Base-by-base conservation (phyloP, 1,284 basidiomycete species). In the Porogramme epimiltina region DNA sequence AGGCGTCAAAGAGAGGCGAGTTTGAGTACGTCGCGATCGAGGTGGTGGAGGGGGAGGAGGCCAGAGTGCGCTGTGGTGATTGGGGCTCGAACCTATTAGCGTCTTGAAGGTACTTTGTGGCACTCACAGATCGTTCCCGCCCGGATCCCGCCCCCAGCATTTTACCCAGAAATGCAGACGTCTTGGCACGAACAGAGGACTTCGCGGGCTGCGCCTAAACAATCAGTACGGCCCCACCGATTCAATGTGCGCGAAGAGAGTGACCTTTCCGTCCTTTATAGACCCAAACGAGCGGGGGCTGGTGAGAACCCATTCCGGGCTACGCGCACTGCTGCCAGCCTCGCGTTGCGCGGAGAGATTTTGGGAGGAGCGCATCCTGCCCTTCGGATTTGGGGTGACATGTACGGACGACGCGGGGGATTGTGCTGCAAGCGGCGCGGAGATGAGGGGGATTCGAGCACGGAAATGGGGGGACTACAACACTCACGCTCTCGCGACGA, bases 141-240 rank as follows among this genome's bases (percentile, higher is more conserved):
- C 80, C 73, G 26, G 75, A 79, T 43, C 73, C 77, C 58, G 84
- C 78, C 2, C 87, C 87, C 37, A 87, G 70, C 82, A 91, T 85
- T 66, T 85, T 90, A 2, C 87, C 87, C 56, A 87, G 74, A 64
- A 91, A 85, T 37, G 87, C 87, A 59, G 80, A 88, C 19, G 88
- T 89, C 68, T 90, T 91, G 37, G 82, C 78, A 51, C 88, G 74
- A 45, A 91, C 82, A 9, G 89, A 83, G 13, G 79, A 78, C 68
- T 81, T 88, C 15, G 71, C 62, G 15, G 68, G 58, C 82, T 85
- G 55, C 19, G 15, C 34, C 47, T 42, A 31, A 47, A 43, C 31
- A 36, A 45, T 49, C 26, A 54, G 25, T 19, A 9, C 36, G 19
- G 16, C 19, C 20, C 10, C 15, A 40, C 19, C 33, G 31, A 11